phyloP scores from a whole-genome alignment of 108 stramenopile species.

The Craspedostauros australis region DNA sequence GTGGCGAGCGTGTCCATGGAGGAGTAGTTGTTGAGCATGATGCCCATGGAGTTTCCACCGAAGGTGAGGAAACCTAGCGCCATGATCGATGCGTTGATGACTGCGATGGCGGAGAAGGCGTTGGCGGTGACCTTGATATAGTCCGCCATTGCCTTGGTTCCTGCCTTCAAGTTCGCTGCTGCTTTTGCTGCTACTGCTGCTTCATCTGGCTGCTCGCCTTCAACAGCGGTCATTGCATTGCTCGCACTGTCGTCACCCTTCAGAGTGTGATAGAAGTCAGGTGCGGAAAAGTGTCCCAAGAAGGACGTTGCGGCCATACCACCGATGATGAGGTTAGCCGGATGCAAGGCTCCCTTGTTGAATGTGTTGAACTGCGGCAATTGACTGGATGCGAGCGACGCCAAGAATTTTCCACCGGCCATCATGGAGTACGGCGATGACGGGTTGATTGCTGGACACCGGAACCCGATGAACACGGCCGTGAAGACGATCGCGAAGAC shows the following conservation, averaged over 20 bases:
- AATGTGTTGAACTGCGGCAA: constrained; percentile 54
- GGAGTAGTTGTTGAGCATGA: constrained; percentile 91
- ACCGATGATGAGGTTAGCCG: constrained; percentile 58
- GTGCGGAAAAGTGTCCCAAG: constrained; percentile 89
- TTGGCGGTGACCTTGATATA: constrained; percentile 45
- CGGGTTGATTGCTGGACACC: constrained; percentile 36
- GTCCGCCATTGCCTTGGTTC: constrained; percentile 12
- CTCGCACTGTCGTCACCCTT: not conserved
- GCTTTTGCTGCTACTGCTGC: not conserved
- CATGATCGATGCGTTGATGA: constrained; percentile 69
- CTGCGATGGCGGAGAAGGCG: constrained; percentile 52
- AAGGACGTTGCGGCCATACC: constrained; percentile 86
- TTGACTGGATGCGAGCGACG: constrained; percentile 24
- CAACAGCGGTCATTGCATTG: not conserved
- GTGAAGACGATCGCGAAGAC: constrained; percentile 59
- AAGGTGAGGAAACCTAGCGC: constrained; percentile 85
- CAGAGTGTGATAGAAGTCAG: constrained; percentile 76
- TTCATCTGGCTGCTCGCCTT: not conserved
- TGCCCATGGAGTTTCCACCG: constrained; percentile 64
- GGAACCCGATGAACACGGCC: constrained; percentile 55
- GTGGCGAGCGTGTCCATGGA: constrained; percentile 69
- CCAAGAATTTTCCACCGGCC: constrained; percentile 11
- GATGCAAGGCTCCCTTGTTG: constrained; percentile 28
- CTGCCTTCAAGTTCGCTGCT: constrained; percentile 5
- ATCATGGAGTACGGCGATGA: constrained; percentile 44